These are phyloP conservation scores for Puccinia novopanici DNA, from an alignment of 1,284 basidiomycete species.

Conservation along the genomic window DNA sequence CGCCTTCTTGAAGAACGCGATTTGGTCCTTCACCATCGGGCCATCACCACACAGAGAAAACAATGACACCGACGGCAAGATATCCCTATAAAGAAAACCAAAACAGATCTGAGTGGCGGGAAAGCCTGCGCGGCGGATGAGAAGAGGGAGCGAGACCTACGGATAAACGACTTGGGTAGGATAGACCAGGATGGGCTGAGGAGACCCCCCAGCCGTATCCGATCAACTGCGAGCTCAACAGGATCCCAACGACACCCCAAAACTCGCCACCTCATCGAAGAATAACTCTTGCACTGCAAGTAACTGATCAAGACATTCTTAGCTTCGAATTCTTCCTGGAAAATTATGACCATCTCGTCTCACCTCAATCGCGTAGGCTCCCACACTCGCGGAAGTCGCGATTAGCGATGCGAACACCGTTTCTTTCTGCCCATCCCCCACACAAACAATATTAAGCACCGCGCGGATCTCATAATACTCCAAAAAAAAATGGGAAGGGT, in stretches of 20 bases:
- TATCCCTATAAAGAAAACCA: slow-evolving; percentile 8
- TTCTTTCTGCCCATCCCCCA: slow-evolving; percentile 30
- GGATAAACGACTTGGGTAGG: slow-evolving; percentile 48
- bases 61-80: slow-evolving; percentile 46
- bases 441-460: neutral
- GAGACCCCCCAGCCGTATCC: slow-evolving; percentile 49
- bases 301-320: slow-evolving; percentile 7
- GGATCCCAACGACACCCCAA: slow-evolving; percentile 20
- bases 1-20: slow-evolving; percentile 46
- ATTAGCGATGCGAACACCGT: slow-evolving; percentile 30
- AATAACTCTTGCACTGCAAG: slow-evolving; percentile 46
- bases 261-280: slow-evolving; percentile 27
- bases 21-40: slow-evolving; percentile 27
- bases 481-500: neutral
- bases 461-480: neutral
- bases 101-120: too few relatives aligned
- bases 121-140: too few relatives aligned
- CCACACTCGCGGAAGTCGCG: slow-evolving; percentile 40
- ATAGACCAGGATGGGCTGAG: slow-evolving; percentile 49
- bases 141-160: slow-evolving; percentile 8
- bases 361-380: slow-evolving; percentile 38
- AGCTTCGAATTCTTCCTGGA: neutral
- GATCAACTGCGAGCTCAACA: slow-evolving; percentile 49
- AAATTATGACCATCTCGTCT: neutral
- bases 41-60: slow-evolving; percentile 37